These are phyloP conservation scores for Poa pratensis DNA, from an alignment of 176 grass and related monocot genomes.

Conservation along the genomic window DNA sequence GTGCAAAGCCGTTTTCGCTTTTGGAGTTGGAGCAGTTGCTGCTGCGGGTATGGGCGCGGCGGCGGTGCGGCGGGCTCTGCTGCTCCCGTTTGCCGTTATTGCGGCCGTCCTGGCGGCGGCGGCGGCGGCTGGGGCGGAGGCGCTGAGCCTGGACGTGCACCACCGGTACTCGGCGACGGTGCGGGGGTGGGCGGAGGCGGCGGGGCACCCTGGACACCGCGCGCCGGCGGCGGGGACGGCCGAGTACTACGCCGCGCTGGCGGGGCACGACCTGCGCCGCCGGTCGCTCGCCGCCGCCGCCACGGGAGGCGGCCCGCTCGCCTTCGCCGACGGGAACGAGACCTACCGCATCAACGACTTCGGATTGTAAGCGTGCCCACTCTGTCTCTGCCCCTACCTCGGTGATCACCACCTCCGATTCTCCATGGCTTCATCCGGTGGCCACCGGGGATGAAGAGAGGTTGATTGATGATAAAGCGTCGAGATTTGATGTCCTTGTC, in stretches of 20 bases:
- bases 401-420: not conserved
- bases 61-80: constrained; percentile 33
- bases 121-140: constrained; percentile 23
- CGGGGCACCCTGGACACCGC: constrained; percentile 27
- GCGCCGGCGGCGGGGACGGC: constrained; percentile 58
- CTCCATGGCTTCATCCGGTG: not conserved
- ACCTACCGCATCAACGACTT: constrained; percentile 50
- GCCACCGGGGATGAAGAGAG: not conserved
- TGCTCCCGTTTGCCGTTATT: not conserved
- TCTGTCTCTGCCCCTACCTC: not conserved
- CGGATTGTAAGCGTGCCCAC: constrained; percentile 65
- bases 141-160: constrained; percentile 78
- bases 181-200: constrained; percentile 60
- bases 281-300: constrained; percentile 47
- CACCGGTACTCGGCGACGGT: constrained; percentile 80
- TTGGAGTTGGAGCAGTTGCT: not conserved
- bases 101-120: too few relatives aligned
- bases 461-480: not conserved
- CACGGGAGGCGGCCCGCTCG: not conserved
- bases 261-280: constrained; percentile 67
- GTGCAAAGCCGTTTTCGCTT: not conserved
- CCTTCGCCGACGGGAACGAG: constrained; percentile 76
- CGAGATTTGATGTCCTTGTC: not conserved
- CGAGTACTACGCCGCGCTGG: constrained; percentile 75
- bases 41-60: constrained; percentile 18